phyloP scores from a whole-genome alignment of 768 basidiomycete genomes.

The Lactarius tabidus region DNA sequence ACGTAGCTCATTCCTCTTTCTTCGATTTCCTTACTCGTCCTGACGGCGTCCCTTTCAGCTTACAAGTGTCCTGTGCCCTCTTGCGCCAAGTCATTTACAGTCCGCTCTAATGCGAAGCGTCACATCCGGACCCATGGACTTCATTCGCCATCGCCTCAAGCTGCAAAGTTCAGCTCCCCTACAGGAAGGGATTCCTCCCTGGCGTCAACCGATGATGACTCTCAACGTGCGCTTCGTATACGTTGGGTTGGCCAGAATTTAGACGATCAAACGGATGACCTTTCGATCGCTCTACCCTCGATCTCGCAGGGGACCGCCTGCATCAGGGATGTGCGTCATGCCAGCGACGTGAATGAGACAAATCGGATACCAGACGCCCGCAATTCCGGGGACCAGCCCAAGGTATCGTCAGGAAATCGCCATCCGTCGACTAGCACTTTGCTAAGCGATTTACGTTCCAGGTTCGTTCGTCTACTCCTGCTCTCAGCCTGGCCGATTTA shows the following conservation, averaged over 20 bases:
- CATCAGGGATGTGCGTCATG: not conserved
- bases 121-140: slow-evolving; percentile 77
- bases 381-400: not conserved
- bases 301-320: slow-evolving; percentile 1
- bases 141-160: slow-evolving; percentile 31
- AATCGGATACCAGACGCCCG: slow-evolving; percentile 7
- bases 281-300: not conserved
- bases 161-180: not conserved
- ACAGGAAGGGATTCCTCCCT: slow-evolving; percentile 11
- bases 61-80: slow-evolving; percentile 51
- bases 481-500: not conserved
- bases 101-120: slow-evolving; percentile 75
- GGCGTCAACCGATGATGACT: slow-evolving; percentile 6
- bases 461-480: slow-evolving; percentile 10
- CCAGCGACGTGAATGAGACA: not conserved
- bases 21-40: not conserved
- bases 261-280: slow-evolving; percentile 10
- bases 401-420: not conserved
- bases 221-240: slow-evolving; percentile 21
- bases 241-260: slow-evolving; percentile 21
- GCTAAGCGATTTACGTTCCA: slow-evolving; percentile 4
- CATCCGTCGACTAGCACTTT: not conserved
- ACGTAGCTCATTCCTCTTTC: slow-evolving; percentile 32
- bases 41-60: slow-evolving; percentile 25
- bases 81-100: slow-evolving; percentile 66